Conservation (phyloP, 1,284 basidiomycete species). For the Melampsora americana region DNA sequence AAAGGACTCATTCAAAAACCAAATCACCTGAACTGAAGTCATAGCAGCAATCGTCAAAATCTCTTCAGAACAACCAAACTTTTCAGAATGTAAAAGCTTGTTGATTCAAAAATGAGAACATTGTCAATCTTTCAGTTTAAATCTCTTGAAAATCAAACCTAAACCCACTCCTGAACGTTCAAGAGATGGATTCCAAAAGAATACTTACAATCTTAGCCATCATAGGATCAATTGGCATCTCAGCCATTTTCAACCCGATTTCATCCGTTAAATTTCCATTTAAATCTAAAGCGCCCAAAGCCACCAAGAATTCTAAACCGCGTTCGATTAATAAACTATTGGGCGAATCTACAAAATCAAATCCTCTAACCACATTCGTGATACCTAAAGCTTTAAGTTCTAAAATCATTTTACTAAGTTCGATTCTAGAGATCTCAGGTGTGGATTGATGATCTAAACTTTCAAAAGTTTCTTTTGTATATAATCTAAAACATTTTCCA, state of each 20-base stretch:
- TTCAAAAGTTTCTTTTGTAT: conserved; percentile 65
- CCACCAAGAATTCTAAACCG: conserved; percentile 67
- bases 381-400: conserved; percentile 92
- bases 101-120: background rate
- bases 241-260: conserved; percentile 60
- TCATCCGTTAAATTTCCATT: conserved; percentile 58
- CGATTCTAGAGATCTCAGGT: conserved; percentile 83
- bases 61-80: conserved; percentile 83
- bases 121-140: too few relatives aligned
- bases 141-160: too few relatives aligned
- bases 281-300: conserved; percentile 59
- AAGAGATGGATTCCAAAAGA: too few relatives aligned
- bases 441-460: conserved; percentile 67
- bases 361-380: conserved; percentile 73
- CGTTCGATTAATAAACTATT: conserved; percentile 78
- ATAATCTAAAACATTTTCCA: conserved; percentile 91
- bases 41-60: conserved; percentile 93
- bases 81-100: conserved; percentile 78
- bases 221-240: conserved; percentile 61
- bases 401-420: conserved; percentile 80
- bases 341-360: conserved; percentile 87
- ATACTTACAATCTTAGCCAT: conserved; percentile 60
- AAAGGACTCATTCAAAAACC: background rate
- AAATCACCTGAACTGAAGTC: conserved; percentile 74
- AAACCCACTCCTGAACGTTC: too few relatives aligned